Evolutionary conservation across 192 early-diverging fungal genomes (phyloP).

Genomic region (Rhizophlyctis rosea): DNA sequence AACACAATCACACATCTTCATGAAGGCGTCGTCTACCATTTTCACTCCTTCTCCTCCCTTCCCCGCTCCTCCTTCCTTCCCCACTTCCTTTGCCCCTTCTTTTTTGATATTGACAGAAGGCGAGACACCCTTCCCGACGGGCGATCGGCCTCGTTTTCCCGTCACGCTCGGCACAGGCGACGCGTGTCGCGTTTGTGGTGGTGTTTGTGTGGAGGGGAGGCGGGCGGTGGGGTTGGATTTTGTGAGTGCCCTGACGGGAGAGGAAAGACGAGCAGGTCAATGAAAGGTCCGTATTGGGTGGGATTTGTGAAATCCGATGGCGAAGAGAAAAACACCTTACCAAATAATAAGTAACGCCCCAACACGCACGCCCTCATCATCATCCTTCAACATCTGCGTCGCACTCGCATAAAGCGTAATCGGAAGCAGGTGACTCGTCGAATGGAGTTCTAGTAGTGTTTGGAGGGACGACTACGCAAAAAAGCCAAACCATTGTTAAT

Average conservation of each 20-base stretch:
- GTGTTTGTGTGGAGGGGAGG: neutral
- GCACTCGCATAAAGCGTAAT: too few relatives aligned
- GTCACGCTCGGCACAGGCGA: neutral
- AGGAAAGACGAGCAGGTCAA: neutral
- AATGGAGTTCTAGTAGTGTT: neutral
- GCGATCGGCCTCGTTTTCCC: neutral
- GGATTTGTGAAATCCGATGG: too few relatives aligned
- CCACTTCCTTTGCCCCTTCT: neutral
- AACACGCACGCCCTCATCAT: constrained; percentile 12
- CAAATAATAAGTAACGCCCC: constrained; percentile 13
- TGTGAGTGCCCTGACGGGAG: neutral
- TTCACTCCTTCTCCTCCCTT: neutral
- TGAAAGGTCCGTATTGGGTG: neutral
- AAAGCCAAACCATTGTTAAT: neutral
- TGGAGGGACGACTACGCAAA: neutral
- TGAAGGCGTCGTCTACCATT: neutral
- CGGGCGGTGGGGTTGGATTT: neutral
- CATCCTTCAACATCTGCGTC: constrained; percentile 2
- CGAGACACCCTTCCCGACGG: neutral
- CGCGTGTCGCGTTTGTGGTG: neutral
- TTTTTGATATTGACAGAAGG: neutral
- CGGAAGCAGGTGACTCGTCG: too few relatives aligned
- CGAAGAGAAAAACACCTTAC: constrained; percentile 16
- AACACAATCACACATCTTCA: neutral
- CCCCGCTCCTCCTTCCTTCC: neutral